Conservation (phyloP, 2,329 filamentous ascomycete species). For the Sarocladium kiliense region DNA sequence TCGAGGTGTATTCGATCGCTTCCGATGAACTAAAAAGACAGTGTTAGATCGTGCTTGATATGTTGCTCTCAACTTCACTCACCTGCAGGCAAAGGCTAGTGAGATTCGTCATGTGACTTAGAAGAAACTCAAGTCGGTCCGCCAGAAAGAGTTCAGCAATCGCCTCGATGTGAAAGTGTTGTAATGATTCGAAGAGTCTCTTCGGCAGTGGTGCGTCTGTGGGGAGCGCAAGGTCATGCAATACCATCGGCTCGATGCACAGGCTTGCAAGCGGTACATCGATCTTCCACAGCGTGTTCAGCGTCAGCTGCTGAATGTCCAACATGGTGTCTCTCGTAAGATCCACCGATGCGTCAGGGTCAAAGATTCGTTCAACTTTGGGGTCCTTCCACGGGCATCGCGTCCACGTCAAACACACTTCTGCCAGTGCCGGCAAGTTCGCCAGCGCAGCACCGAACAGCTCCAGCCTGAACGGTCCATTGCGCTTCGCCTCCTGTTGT, state of each 20-base stretch:
- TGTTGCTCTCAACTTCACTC: not conserved
- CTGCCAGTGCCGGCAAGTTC: constrained; percentile 16
- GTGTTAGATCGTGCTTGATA: too few species aligned
- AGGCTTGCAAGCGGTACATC: constrained; percentile 15
- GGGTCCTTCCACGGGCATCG: constrained; percentile 17
- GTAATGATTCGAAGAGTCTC: not conserved
- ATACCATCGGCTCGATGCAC: constrained; percentile 15
- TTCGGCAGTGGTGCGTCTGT: constrained; percentile 2
- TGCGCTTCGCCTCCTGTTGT: constrained; percentile 20
- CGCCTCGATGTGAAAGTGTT: constrained; percentile 8
- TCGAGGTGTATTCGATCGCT: constrained; percentile 9
- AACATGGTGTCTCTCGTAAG: constrained; percentile 12
- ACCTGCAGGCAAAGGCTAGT: constrained; percentile 13
- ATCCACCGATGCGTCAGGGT: constrained; percentile 14
- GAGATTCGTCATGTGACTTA: constrained; percentile 17
- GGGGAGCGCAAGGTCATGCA: constrained; percentile 10
- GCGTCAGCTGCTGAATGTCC: constrained; percentile 16
- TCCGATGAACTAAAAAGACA: not conserved
- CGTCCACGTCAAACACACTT: constrained; percentile 18
- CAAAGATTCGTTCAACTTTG: constrained; percentile 11
- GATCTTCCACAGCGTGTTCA: constrained; percentile 14
- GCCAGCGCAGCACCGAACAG: constrained; percentile 10
- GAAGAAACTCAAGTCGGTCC: constrained; percentile 15
- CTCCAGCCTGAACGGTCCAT: not conserved
- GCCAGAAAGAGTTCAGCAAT: constrained; percentile 11